Evolutionary conservation across 1,139 yeast genomes (phyloP).

Genomic region (Hemisphaericaspora subhashii): DNA sequence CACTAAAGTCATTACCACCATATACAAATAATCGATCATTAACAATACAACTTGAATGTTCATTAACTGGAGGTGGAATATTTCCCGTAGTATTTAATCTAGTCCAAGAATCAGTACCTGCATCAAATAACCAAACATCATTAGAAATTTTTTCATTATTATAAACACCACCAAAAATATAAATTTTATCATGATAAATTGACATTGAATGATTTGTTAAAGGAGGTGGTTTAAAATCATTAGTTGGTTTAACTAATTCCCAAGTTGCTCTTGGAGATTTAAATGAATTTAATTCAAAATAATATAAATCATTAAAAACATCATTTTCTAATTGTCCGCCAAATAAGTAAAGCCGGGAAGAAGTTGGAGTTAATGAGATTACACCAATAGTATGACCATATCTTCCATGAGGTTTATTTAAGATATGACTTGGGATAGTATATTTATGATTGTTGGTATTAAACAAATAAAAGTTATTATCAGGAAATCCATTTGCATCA

Average conservation of each 20-base stretch:
- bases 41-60: constrained; percentile 82
- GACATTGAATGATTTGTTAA: constrained; percentile 91
- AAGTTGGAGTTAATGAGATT: constrained; percentile 59
- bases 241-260: constrained; percentile 65
- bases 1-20: constrained; percentile 87
- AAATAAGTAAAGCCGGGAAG: constrained; percentile 77
- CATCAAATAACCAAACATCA: constrained; percentile 84
- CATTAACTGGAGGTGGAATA: constrained; percentile 84
- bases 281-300: constrained; percentile 86
- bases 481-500: constrained; percentile 77
- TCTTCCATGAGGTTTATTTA: constrained; percentile 85
- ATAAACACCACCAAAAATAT: constrained; percentile 89
- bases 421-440: constrained; percentile 84
- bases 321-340: constrained; percentile 95
- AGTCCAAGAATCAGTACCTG: constrained; percentile 66
- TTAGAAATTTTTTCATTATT: constrained; percentile 74
- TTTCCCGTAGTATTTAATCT: constrained; percentile 52
- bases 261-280: constrained; percentile 82
- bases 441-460: constrained; percentile 88
- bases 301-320: constrained; percentile 81
- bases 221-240: constrained; percentile 74
- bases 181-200: constrained; percentile 74
- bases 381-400: constrained; percentile 84
- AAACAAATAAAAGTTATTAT: constrained; percentile 82
- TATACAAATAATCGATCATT: constrained; percentile 80